Conservation (phyloP, 345 rosid species). For the Syzygium aromaticum region DNA sequence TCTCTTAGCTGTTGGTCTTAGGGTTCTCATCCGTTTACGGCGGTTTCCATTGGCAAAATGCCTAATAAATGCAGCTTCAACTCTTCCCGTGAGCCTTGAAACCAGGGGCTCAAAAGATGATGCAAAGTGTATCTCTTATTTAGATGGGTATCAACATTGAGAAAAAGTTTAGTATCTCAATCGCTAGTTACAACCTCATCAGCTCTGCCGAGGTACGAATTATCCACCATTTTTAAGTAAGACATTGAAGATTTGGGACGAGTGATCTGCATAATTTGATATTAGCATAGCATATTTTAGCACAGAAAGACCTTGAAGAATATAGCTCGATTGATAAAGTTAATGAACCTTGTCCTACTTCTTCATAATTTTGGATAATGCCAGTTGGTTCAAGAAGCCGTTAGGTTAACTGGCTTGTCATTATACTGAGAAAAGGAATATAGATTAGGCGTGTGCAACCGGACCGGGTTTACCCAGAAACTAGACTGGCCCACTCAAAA, state of each 20-base stretch:
- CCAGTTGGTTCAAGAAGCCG: slow-evolving; percentile 70
- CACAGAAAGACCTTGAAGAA: not conserved
- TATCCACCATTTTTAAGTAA: slow-evolving; percentile 55
- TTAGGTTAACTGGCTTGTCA: not conserved
- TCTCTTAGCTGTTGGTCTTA: slow-evolving; percentile 51
- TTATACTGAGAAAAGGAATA: not conserved
- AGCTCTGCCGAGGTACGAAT: slow-evolving; percentile 48
- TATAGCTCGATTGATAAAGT: not conserved
- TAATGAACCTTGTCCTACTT: slow-evolving; percentile 70
- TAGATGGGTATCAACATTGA: not conserved
- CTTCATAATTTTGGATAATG: slow-evolving; percentile 78
- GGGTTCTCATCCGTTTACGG: slow-evolving; percentile 41
- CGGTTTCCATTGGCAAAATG: slow-evolving; percentile 56
- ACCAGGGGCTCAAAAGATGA: not conserved
- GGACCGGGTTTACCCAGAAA: too few relatives aligned
- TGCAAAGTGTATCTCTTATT: not conserved
- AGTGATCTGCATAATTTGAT: slow-evolving; percentile 23
- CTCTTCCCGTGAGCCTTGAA: slow-evolving; percentile 36
- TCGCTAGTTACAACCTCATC: slow-evolving; percentile 51
- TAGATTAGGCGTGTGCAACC: not conserved
- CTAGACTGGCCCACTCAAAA: too few relatives aligned
- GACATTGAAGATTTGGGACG: slow-evolving; percentile 43
- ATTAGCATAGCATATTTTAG: not conserved
- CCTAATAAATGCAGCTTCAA: slow-evolving; percentile 50
- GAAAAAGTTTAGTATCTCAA: not conserved